phyloP scores from a whole-genome alignment of 495 filamentous ascomycete species.

The Schizothecium vesticola region DNA sequence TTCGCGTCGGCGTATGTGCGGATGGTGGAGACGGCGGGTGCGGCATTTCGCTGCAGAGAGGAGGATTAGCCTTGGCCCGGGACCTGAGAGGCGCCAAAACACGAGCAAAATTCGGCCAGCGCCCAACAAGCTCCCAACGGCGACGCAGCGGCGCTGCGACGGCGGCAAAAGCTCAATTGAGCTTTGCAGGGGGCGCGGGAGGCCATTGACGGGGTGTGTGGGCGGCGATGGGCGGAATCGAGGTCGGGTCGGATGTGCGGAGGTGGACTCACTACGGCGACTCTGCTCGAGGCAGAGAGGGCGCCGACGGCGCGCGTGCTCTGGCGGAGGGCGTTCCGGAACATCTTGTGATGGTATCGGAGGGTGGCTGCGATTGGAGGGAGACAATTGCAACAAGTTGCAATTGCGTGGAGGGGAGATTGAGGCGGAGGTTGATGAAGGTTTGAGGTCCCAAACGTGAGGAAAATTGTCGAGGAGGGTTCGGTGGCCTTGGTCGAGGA shows the following conservation, averaged over 20 bases:
- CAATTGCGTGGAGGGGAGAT: conserved; percentile 49
- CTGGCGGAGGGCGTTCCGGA: conserved; percentile 96
- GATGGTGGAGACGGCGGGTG: conserved; percentile 67
- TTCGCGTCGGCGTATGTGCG: conserved; percentile 95
- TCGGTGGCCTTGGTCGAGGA: conserved; percentile 29
- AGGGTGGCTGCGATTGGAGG: conserved; percentile 30
- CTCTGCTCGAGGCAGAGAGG: conserved; percentile 82
- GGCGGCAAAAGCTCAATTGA: conserved; percentile 43
- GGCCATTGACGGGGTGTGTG: conserved; percentile 33
- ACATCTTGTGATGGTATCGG: conserved; percentile 60
- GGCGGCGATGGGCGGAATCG: conserved; percentile 34
- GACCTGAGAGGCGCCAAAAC: conserved; percentile 31
- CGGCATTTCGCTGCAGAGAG: conserved; percentile 72
- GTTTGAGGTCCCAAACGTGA: conserved; percentile 28
- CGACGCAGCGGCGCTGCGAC: conserved; percentile 18
- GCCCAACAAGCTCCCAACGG: conserved; percentile 30
- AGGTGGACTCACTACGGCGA: conserved; percentile 80
- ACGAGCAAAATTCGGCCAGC: conserved; percentile 33
- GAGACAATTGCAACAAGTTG: conserved; percentile 47
- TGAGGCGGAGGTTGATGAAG: conserved; percentile 31
- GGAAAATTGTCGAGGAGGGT: conserved; percentile 34
- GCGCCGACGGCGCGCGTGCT: conserved; percentile 89
- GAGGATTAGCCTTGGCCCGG: conserved; percentile 45
- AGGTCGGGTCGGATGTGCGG: conserved; percentile 31
- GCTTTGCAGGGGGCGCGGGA: conserved; percentile 21